Evolutionary conservation across 352 stramenopile species (phyloP).

Genomic region (Elongisporangium senticosum): DNA sequence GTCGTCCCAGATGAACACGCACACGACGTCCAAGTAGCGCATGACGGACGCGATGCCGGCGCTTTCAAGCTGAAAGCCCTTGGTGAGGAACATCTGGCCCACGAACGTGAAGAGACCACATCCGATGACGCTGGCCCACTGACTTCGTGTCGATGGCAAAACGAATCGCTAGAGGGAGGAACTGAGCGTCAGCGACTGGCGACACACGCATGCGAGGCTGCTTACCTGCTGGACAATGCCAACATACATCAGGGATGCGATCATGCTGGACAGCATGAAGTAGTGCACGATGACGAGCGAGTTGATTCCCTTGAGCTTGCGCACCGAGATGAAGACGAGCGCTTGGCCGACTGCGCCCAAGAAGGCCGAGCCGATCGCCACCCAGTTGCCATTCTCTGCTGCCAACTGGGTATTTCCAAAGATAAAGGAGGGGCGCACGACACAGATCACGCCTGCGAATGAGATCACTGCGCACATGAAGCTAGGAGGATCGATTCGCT

Average conservation of each 20-base stretch:
- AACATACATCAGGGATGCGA: constrained; percentile 47
- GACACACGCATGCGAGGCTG: background rate
- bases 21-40: constrained; percentile 83
- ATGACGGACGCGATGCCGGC: constrained; percentile 79
- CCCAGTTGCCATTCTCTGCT: constrained; percentile 35
- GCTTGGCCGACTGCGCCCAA: constrained; percentile 55
- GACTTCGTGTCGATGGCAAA: constrained; percentile 20
- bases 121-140: constrained; percentile 47
- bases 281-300: constrained; percentile 75
- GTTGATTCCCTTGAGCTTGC: constrained; percentile 50
- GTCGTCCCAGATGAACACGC: constrained; percentile 78
- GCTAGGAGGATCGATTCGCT: constrained; percentile 35
- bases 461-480: constrained; percentile 27
- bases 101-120: constrained; percentile 67
- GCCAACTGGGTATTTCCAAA: constrained; percentile 36
- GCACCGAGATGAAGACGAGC: constrained; percentile 66
- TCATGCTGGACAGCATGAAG: constrained; percentile 63
- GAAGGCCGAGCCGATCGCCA: constrained; percentile 44
- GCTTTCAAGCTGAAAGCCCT: constrained; percentile 81
- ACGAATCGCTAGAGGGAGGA: constrained; percentile 31
- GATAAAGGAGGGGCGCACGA: constrained; percentile 37
- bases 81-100: constrained; percentile 65
- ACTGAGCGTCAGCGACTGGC: constrained; percentile 3
- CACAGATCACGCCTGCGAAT: constrained; percentile 41
- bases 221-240: constrained; percentile 40